Percentiles rank a stretch among this genome's conserved stretches.
These are phyloP conservation scores for Epichloe coenophiala DNA, from an alignment of 2,329 filamentous ascomycete species.

Conservation along the genomic window DNA sequence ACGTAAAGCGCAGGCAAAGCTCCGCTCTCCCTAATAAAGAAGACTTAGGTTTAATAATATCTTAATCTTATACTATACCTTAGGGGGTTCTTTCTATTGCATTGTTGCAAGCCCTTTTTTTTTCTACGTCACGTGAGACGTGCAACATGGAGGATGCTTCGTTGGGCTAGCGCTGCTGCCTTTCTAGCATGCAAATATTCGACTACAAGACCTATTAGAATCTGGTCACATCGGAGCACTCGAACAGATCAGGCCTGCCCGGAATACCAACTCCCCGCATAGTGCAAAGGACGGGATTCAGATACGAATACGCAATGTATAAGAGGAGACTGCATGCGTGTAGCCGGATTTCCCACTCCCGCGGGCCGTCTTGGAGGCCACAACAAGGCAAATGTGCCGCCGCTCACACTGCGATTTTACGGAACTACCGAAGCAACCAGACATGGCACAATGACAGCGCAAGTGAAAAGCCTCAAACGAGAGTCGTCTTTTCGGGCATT, in stretches of 20 bases:
- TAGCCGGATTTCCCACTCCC: background rate
- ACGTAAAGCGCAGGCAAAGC: too few species aligned
- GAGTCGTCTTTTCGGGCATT: slow-evolving; percentile 83
- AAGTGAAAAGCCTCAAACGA: slow-evolving; percentile 2
- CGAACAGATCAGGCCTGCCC: background rate
- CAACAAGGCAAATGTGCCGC: background rate
- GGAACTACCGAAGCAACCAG: background rate
- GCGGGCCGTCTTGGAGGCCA: background rate
- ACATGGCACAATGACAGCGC: background rate
- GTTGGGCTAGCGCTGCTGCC: too few species aligned
- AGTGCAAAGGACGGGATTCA: background rate
- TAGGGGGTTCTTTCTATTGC: too few species aligned
- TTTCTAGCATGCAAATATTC: too few species aligned
- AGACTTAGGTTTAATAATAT: too few species aligned
- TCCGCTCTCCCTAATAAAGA: too few species aligned
- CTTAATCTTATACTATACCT: too few species aligned
- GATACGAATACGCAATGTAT: background rate
- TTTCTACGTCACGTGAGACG: too few species aligned
- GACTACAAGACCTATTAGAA: too few species aligned
- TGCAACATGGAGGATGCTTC: too few species aligned
- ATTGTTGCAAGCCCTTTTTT: too few species aligned
- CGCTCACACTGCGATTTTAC: background rate
- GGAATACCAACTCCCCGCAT: background rate
- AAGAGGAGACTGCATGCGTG: background rate
- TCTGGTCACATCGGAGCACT: background rate